These are phyloP conservation scores for Elongisporangium anandrum DNA, from an alignment of 352 stramenopile genomes.

Conservation along the genomic window DNA sequence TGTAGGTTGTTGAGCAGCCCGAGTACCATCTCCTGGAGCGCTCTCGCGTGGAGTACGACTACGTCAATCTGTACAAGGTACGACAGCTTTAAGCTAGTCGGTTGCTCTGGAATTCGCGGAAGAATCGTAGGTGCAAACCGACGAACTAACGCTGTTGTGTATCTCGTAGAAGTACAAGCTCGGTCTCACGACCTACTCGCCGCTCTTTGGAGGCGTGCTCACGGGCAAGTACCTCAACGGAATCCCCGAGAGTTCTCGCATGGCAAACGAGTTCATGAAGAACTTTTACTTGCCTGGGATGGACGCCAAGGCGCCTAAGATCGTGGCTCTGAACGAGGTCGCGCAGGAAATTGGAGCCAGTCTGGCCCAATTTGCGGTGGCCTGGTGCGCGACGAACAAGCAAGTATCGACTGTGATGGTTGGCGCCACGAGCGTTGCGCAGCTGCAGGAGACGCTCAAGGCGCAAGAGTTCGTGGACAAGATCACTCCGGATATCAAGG, in stretches of 20 bases:
- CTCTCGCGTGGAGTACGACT: conserved; percentile 33
- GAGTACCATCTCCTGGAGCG: conserved; percentile 52
- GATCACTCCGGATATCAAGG: conserved; percentile 46
- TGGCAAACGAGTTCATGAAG: conserved; percentile 11
- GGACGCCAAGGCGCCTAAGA: conserved; percentile 21
- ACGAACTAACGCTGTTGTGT: no score
- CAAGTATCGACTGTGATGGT: conserved; percentile 49
- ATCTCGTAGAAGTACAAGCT: no score
- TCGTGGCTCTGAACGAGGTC: conserved; percentile 19
- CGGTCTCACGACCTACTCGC: conserved; percentile 13
- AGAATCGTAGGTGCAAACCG: no score
- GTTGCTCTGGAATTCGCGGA: no score
- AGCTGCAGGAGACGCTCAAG: conserved; percentile 45
- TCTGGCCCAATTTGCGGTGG: conserved; percentile 39
- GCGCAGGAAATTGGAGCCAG: conserved; percentile 44
- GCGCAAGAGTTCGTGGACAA: conserved; percentile 36
- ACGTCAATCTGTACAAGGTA: conserved; percentile 20
- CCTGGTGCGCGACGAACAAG: conserved; percentile 45
- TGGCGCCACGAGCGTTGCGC: conserved; percentile 13
- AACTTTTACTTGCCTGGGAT: neutral
- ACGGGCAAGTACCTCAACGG: conserved; percentile 40
- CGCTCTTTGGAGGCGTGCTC: conserved; percentile 25
- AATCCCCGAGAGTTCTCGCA: conserved; percentile 18
- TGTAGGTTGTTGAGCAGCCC: conserved; percentile 21
- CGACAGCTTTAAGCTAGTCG: no score